Conservation (phyloP, 345 rosid species). For the Hypericum perforatum region DNA sequence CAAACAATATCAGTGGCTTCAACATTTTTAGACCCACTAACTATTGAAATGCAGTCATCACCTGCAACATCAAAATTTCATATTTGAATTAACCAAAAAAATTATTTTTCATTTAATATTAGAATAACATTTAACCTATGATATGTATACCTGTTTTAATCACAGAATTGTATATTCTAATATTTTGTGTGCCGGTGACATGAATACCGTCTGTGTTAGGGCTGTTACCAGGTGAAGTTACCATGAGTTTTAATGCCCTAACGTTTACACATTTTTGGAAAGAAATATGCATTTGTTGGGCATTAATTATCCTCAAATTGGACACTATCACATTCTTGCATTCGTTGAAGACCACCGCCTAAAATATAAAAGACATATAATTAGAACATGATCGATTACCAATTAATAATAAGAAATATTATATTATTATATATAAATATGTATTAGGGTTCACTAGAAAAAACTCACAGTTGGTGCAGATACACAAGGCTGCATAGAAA, state of each 20-base stretch:
- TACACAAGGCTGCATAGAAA: conserved; percentile 53
- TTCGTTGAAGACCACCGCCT: conserved; percentile 65
- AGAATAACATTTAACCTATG: not conserved
- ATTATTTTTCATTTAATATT: not conserved
- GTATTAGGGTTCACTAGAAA: not conserved
- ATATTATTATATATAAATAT: not conserved
- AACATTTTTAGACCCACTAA: conserved; percentile 75
- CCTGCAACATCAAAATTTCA: conserved; percentile 28
- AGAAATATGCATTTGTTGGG: conserved; percentile 71
- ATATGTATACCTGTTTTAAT: conserved; percentile 53
- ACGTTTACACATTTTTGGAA: conserved; percentile 53
- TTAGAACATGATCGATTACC: too few relatives aligned
- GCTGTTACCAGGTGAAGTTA: conserved; percentile 59
- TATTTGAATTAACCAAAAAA: not conserved
- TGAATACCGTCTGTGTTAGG: conserved; percentile 96
- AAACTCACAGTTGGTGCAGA: conserved; percentile 76
- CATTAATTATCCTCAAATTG: conserved; percentile 48
- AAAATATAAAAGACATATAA: conserved; percentile 14
- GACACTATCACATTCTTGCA: conserved; percentile 54
- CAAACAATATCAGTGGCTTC: conserved; percentile 63
- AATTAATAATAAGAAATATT: not conserved
- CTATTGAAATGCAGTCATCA: conserved; percentile 89
- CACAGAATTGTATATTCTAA: conserved; percentile 42
- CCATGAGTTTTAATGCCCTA: conserved; percentile 35
- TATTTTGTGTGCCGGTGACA: conserved; percentile 49